phyloP scores from a whole-genome alignment of 1,139 yeast genomes.

The Candida labiduridarum region DNA sequence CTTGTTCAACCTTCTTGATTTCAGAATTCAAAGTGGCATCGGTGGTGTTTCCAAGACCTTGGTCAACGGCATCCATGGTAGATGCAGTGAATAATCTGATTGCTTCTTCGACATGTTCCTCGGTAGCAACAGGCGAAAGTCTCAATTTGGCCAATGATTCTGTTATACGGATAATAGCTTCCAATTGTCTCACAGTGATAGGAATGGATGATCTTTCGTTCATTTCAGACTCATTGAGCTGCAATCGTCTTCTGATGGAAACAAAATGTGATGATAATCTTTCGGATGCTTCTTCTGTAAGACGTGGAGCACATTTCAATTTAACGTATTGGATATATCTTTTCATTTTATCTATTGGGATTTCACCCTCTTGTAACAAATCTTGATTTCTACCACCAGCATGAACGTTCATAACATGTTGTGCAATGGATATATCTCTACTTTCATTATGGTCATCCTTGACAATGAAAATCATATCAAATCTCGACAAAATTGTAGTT shows the following conservation, averaged over 20 bases:
- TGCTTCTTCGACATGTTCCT: slow-evolving; percentile 93
- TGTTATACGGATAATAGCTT: slow-evolving; percentile 94
- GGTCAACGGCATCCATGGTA: slow-evolving; percentile 96
- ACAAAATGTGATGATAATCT: slow-evolving; percentile 93
- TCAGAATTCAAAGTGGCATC: slow-evolving; percentile 64
- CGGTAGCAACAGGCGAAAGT: slow-evolving; percentile 81
- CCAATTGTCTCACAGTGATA: slow-evolving; percentile 95
- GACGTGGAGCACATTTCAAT: slow-evolving; percentile 87
- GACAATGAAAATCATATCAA: slow-evolving; percentile 97
- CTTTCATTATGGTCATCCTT: slow-evolving; percentile 91
- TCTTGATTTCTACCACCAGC: slow-evolving; percentile 66
- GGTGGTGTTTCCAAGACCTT: slow-evolving; percentile 59
- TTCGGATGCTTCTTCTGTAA: slow-evolving; percentile 88
- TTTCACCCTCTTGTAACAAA: slow-evolving; percentile 71
- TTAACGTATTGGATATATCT: slow-evolving; percentile 91
- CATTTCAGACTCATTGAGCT: slow-evolving; percentile 76
- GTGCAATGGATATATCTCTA: slow-evolving; percentile 88
- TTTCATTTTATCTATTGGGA: slow-evolving; percentile 88
- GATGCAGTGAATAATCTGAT: slow-evolving; percentile 93
- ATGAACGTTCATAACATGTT: slow-evolving; percentile 93
- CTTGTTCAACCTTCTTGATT: slow-evolving; percentile 78
- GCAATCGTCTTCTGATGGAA: slow-evolving; percentile 82
- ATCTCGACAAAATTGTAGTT: slow-evolving; percentile 93
- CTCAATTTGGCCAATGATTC: slow-evolving; percentile 91
- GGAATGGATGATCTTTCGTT: slow-evolving; percentile 95